phyloP scores from a whole-genome alignment of 495 filamentous ascomycete species.

The Poronia punctata region DNA sequence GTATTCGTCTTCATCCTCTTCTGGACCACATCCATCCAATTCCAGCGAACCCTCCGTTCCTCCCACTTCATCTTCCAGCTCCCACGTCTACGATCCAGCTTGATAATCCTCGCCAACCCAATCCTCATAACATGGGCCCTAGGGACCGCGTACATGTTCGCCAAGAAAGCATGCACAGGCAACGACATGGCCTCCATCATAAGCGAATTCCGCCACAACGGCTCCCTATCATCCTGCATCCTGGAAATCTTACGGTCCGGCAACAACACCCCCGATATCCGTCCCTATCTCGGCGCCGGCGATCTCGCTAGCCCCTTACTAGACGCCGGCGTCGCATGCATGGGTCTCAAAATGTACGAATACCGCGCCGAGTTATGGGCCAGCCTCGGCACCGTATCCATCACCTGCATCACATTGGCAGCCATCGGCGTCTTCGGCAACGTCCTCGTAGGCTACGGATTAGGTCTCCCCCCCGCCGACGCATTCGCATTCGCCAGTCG shows the following conservation, averaged over 20 bases:
- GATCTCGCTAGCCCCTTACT: conserved; percentile 36
- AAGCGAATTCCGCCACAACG: conserved; percentile 26
- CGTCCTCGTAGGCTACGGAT: conserved; percentile 25
- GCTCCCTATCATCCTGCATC: conserved; percentile 28
- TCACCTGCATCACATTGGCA: conserved; percentile 25
- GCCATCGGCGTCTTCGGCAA: conserved; percentile 29
- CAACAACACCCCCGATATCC: not conserved
- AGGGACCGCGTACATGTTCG: conserved; percentile 32
- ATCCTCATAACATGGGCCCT: conserved; percentile 36
- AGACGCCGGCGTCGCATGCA: conserved; percentile 37
- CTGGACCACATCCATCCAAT: conserved; percentile 33
- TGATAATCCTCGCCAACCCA: conserved; percentile 33
- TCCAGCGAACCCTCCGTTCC: conserved; percentile 29
- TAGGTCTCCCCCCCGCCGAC: conserved; percentile 27
- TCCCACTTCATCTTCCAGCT: conserved; percentile 10
- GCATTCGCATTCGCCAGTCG: conserved; percentile 38
- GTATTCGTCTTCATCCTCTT: conserved; percentile 29
- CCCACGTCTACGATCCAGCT: conserved; percentile 17
- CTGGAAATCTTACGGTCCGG: conserved; percentile 10
- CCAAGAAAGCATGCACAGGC: conserved; percentile 23
- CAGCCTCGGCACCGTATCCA: conserved; percentile 29
- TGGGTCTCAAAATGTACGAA: conserved; percentile 44
- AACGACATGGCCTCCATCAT: conserved; percentile 22
- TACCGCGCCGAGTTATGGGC: conserved; percentile 34
- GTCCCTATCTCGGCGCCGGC: conserved; percentile 31